Conservation (phyloP, 2,329 filamentous ascomycete species). For the Alternaria arbusti region DNA sequence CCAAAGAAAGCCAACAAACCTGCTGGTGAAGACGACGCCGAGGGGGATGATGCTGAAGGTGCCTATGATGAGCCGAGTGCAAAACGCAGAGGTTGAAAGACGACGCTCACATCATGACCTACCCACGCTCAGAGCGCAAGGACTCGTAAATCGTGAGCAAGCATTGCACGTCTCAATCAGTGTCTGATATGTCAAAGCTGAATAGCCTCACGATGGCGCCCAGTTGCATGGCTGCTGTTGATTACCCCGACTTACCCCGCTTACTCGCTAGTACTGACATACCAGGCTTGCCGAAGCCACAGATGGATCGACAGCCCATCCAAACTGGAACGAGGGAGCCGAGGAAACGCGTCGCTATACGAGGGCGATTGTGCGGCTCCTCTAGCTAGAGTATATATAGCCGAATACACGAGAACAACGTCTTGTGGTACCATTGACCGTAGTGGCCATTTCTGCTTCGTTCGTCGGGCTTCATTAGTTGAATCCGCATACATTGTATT, state of each 20-base stretch:
- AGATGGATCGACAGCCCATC: not conserved
- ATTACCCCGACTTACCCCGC: conserved; percentile 24
- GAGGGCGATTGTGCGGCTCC: not conserved
- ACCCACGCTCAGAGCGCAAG: not conserved
- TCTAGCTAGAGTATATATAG: not conserved
- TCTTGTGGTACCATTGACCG: not conserved
- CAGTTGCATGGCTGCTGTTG: not conserved
- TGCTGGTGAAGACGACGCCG: conserved; percentile 9
- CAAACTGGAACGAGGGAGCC: not conserved
- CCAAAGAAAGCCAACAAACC: conserved; percentile 9
- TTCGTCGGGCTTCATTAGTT: not conserved
- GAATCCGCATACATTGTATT: not conserved
- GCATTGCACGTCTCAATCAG: not conserved
- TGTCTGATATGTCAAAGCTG: too few species aligned
- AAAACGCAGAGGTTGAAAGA: conserved; percentile 26
- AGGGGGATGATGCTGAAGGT: conserved; percentile 6
- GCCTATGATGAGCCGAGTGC: conserved; percentile 14
- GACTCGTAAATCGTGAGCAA: not conserved
- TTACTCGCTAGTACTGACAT: conserved; percentile 31
- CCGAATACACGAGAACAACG: not conserved
- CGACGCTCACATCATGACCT: not conserved
- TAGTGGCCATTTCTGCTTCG: not conserved
- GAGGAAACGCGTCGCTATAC: not conserved
- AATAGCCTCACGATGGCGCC: not conserved
- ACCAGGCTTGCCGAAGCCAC: conserved; percentile 23